A percentile compares a stretch with the other conserved stretches of the same genome.
Evolutionary conservation across 139 green algal species (phyloP).

Genomic region (Chara braunii): DNA sequence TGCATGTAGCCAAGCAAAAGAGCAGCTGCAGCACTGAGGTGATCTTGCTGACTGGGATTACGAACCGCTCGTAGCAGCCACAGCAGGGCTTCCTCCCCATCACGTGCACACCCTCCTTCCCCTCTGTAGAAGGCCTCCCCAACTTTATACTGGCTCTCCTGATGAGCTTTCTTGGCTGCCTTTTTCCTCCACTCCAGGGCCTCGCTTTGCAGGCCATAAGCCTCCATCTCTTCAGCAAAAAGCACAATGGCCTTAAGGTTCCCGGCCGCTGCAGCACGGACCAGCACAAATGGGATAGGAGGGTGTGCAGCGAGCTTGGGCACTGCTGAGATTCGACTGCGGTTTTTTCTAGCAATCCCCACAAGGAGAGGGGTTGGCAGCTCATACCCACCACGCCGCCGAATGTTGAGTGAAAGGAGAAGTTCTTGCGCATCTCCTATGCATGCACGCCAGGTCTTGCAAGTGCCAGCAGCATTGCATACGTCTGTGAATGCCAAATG

Average conservation of each 20-base stretch:
- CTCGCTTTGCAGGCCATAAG: neutral
- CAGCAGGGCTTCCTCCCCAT: slow-evolving; percentile 25
- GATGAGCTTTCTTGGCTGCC: slow-evolving; percentile 15
- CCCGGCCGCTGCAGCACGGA: slow-evolving; percentile 20
- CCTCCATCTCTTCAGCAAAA: slow-evolving; percentile 27
- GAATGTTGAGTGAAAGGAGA: no score
- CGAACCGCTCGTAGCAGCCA: slow-evolving; percentile 25
- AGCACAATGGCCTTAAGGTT: slow-evolving; percentile 32
- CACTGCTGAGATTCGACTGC: no score
- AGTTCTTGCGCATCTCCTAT: no score
- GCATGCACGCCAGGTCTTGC: no score
- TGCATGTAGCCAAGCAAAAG: slow-evolving; percentile 36
- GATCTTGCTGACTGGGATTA: neutral
- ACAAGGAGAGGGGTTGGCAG: no score
- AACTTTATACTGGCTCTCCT: slow-evolving; percentile 28
- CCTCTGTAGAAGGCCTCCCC: slow-evolving; percentile 33
- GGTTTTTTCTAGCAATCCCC: no score
- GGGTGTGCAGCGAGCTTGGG: no score
- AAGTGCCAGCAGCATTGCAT: no score
- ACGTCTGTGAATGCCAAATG: no score
- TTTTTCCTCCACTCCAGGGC: slow-evolving; percentile 29
- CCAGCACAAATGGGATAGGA: slow-evolving; percentile 12
- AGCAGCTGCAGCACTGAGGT: slow-evolving; percentile 12
- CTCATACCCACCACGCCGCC: no score
- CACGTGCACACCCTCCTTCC: slow-evolving; percentile 14